Evolutionary conservation across 2,329 filamentous ascomycete species (phyloP), one percentile per base, ranked within the genome.

Genomic region (Ampelomyces quisqualis): DNA sequence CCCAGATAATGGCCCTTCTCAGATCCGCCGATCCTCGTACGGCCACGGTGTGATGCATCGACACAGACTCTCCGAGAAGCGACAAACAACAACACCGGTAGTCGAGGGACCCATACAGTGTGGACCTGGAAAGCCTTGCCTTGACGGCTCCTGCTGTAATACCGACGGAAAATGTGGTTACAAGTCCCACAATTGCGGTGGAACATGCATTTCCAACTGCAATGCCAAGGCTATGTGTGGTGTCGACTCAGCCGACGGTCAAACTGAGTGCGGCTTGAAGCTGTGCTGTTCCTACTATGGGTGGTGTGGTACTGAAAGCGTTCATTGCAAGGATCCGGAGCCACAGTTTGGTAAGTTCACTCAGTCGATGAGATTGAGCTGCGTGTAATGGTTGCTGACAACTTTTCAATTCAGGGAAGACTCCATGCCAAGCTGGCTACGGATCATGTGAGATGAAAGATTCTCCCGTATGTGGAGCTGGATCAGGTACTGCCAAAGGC

Each of bases 291-390:
- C 37, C 26, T 41, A 38, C n/a, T 51, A 48, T 21, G 50, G 52
- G 7, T 53, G 40, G 43, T 58, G 47, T 44, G 53, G 50, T 17
- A 61, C 54, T 4, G 27, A 48, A 2, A 5, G 42, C 36, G 34
- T 56, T 34, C 43, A 61, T 18, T 39, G 57, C 27, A 51, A 54
- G 9, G 36, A 39, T 22, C 38, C 38, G 26, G 51, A 57, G 23
- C 53, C 45, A 10, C 32, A 45, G 7, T 33, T 36, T 33, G 40
- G 35, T 26, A 36, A 31, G 21, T 37, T 30, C 7, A 10, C 26
- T 34, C 14, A 26, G 23, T 26, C 23, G 23, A 10, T 10, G 9
- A 26, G 10, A 9, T 26, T 10, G 9, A 26, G 10, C 23, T 26
- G 23, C 8, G 9, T 26, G 23, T 26, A n/a, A 26, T 26, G 9